phyloP scores from a whole-genome alignment of 176 grass and related monocot genomes.

The Hordeum marinum region DNA sequence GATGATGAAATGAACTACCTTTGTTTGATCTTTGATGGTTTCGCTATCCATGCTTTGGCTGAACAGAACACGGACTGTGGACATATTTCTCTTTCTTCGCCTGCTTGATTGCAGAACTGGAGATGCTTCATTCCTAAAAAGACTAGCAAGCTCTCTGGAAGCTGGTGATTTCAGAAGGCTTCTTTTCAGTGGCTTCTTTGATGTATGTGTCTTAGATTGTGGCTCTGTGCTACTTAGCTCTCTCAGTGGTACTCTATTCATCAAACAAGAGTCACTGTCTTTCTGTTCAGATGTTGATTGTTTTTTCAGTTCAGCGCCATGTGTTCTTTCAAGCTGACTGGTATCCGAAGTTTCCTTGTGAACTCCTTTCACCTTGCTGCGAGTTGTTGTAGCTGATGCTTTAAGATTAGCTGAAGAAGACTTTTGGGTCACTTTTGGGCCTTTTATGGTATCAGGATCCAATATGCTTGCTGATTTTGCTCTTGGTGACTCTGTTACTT shows the following conservation, averaged over 20 bases:
- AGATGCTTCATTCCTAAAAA: conserved; percentile 32
- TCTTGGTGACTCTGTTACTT: conserved; percentile 28
- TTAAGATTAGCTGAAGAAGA: conserved; percentile 20
- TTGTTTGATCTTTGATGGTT: conserved; percentile 66
- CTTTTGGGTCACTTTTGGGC: conserved; percentile 27
- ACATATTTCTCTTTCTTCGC: conserved; percentile 48
- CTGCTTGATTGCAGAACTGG: conserved; percentile 39
- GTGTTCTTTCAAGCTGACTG: conserved; percentile 16
- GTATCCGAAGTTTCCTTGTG: conserved; percentile 10
- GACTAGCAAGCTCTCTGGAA: conserved; percentile 47
- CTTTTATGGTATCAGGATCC: conserved; percentile 31
- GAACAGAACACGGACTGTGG: conserved; percentile 55
- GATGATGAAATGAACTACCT: conserved; percentile 46
- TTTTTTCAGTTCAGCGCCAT: background rate
- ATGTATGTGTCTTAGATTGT: conserved; percentile 23
- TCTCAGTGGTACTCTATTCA: conserved; percentile 26
- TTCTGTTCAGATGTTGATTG: conserved; percentile 23
- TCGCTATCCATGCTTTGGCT: conserved; percentile 77
- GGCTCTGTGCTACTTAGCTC: conserved; percentile 19
- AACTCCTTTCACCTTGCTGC: conserved; percentile 2
- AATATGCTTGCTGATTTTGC: conserved; percentile 20
- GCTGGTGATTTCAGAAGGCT: conserved; percentile 30
- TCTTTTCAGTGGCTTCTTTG: conserved; percentile 30
- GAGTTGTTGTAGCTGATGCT: background rate
- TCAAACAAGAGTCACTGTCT: conserved; percentile 16